Evolutionary conservation across 2,329 filamentous ascomycete genomes (phyloP).

Genomic region (Aotearoamyces nothofagi): DNA sequence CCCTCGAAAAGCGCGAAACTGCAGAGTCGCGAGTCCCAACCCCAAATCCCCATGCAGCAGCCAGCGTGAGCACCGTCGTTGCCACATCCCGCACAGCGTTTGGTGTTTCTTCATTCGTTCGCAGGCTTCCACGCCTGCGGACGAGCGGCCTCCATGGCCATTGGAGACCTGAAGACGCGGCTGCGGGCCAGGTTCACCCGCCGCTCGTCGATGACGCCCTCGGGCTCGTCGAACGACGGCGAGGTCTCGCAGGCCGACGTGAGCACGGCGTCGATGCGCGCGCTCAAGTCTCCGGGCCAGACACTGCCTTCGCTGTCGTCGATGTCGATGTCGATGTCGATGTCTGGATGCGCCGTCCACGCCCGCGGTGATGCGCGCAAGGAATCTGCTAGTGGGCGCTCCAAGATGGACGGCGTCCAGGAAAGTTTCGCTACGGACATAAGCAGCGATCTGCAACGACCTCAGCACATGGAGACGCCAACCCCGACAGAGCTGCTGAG

Average conservation of each 20-base stretch:
- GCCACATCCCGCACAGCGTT: too few relatives aligned
- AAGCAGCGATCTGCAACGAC: slow-evolving; percentile 8
- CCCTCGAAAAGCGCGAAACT: too few relatives aligned
- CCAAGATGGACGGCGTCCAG: slow-evolving; percentile 2
- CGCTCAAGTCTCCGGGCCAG: too few relatives aligned
- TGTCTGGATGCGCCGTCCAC: too few relatives aligned
- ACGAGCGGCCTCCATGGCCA: slow-evolving; percentile 12
- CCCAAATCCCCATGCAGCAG: too few relatives aligned
- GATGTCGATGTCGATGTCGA: too few relatives aligned
- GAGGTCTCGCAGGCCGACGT: neutral
- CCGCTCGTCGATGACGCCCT: slow-evolving; percentile 10
- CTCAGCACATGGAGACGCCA: slow-evolving; percentile 3
- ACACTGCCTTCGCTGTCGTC: too few relatives aligned
- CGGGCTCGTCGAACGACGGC: slow-evolving; percentile 4
- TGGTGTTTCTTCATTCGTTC: too few relatives aligned
- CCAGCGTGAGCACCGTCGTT: too few relatives aligned
- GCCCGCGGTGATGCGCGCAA: too few relatives aligned
- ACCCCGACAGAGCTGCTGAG: slow-evolving; percentile 7
- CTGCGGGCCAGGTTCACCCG: slow-evolving; percentile 13
- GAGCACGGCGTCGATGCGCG: too few relatives aligned
- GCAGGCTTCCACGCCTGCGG: slow-evolving; percentile 1
- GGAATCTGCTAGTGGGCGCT: neutral
- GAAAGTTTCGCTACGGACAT: slow-evolving; percentile 1
- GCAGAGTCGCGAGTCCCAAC: too few relatives aligned
- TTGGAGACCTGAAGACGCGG: slow-evolving; percentile 12